These are phyloP conservation scores for Letharia columbiana DNA, from an alignment of 495 filamentous ascomycete genomes.

Conservation along the genomic window DNA sequence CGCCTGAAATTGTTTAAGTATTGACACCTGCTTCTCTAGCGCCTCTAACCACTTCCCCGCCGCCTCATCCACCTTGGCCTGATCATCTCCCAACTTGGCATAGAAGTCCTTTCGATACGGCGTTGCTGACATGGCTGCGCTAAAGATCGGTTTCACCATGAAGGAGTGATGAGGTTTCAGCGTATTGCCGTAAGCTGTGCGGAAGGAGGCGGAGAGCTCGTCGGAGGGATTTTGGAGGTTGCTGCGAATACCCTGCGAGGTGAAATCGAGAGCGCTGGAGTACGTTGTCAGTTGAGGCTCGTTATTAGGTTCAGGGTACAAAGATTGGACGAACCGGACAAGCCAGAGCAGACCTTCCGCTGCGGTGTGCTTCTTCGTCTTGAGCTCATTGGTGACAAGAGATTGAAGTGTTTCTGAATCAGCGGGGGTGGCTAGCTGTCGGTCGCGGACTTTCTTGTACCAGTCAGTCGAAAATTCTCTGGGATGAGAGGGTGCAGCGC, in stretches of 20 bases:
- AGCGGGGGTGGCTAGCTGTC: conserved; percentile 64
- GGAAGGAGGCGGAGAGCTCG: conserved; percentile 82
- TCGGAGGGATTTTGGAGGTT: conserved; percentile 57
- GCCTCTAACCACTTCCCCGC: conserved; percentile 40
- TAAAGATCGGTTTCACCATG: conserved; percentile 81
- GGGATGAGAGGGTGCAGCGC: not conserved
- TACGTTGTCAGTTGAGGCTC: not conserved
- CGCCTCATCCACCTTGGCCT: conserved; percentile 49
- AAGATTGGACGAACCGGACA: conserved; percentile 53
- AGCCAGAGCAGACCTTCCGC: conserved; percentile 90
- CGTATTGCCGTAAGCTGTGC: conserved; percentile 68
- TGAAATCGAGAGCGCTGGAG: conserved; percentile 82
- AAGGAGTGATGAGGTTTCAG: conserved; percentile 88
- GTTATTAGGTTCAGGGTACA: not conserved
- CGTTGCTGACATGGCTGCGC: conserved; percentile 80
- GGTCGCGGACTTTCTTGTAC: conserved; percentile 73
- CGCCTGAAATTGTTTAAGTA: conserved; percentile 65
- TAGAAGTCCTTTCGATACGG: conserved; percentile 92
- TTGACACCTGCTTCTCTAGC: conserved; percentile 62
- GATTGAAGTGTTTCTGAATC: conserved; percentile 74
- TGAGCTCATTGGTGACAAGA: conserved; percentile 77
- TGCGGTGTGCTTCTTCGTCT: conserved; percentile 74
- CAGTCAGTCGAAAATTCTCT: conserved; percentile 8
- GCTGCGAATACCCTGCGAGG: conserved; percentile 67
- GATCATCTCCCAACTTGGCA: conserved; percentile 56